phyloP scores from a whole-genome alignment of 495 filamentous ascomycete species.

The Aspergillus homomorphus region DNA sequence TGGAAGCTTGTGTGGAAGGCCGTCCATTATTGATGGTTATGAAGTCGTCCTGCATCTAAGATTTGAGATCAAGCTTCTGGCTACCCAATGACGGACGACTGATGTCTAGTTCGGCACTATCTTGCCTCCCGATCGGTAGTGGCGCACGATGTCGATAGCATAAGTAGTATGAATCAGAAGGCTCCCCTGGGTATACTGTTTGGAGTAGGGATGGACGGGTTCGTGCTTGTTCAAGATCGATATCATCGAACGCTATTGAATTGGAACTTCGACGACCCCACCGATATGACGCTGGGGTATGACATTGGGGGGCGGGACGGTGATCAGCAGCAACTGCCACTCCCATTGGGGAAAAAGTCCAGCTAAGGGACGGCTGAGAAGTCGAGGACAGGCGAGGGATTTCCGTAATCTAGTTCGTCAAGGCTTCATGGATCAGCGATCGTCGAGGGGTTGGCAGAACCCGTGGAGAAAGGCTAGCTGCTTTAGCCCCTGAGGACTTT shows the following conservation, averaged over 20 bases:
- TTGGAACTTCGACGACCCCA: slow-evolving; percentile 10
- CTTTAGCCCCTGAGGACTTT: slow-evolving; percentile 1
- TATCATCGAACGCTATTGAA: slow-evolving; percentile 11
- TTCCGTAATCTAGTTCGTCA: slow-evolving; percentile 13
- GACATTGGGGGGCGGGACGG: slow-evolving; percentile 8
- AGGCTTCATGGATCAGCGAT: slow-evolving; percentile 8
- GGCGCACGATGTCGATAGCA: not conserved
- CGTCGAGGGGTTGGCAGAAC: slow-evolving; percentile 18
- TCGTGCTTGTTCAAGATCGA: slow-evolving; percentile 1
- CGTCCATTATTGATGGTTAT: slow-evolving; percentile 4
- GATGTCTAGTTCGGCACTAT: not conserved
- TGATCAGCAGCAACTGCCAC: slow-evolving; percentile 8
- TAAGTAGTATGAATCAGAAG: not conserved
- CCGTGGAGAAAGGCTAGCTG: slow-evolving; percentile 12
- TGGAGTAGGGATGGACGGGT: not conserved
- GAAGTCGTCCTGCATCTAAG: not conserved
- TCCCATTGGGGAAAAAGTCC: slow-evolving; percentile 11
- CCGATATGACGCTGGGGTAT: slow-evolving; percentile 9
- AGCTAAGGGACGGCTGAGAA: slow-evolving; percentile 9
- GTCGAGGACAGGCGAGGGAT: slow-evolving; percentile 5
- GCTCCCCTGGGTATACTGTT: not conserved
- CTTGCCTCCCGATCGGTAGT: slow-evolving; percentile 1
- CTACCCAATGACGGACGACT: not conserved
- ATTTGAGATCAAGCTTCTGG: not conserved
- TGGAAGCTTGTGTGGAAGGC: slow-evolving; percentile 2